Conservation (phyloP, 768 basidiomycete species). For the Podaxis mareebaensis region DNA sequence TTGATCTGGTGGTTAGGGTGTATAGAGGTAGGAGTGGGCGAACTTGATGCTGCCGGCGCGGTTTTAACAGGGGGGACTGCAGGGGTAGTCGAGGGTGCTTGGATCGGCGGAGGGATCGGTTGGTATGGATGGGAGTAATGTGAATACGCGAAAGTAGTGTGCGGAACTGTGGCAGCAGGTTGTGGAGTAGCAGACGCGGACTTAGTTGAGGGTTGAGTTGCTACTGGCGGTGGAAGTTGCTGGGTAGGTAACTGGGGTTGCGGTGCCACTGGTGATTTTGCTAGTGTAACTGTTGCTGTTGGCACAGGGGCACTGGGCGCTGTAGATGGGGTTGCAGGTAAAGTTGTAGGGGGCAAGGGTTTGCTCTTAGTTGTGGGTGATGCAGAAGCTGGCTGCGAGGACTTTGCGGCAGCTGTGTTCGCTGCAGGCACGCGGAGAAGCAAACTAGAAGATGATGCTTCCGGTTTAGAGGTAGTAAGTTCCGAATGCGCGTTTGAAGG, state of each 20-base stretch:
- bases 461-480: not conserved
- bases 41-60: constrained; percentile 34
- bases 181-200: constrained; percentile 31
- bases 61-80: constrained; percentile 23
- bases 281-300: not conserved
- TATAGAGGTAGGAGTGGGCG: constrained; percentile 37
- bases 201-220: constrained; percentile 21
- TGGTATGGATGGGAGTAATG: constrained; percentile 53
- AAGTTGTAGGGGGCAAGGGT: constrained; percentile 1
- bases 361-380: not conserved
- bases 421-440: constrained; percentile 18
- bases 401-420: not conserved
- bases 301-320: constrained; percentile 17
- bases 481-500: constrained; percentile 17
- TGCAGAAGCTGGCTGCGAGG: not conserved
- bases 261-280: constrained; percentile 1
- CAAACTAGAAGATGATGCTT: constrained; percentile 17
- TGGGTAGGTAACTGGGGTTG: constrained; percentile 29
- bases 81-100: constrained; percentile 25
- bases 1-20: constrained; percentile 51
- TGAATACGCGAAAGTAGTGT: constrained; percentile 31
- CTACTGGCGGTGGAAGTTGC: constrained; percentile 21
- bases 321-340: constrained; percentile 21
- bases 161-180: constrained; percentile 29
- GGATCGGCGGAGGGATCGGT: constrained; percentile 39